A percentile compares a stretch with the other conserved stretches of the same genome.
Conservation (phyloP, 768 basidiomycete genomes). For the Collybia sordida region DNA sequence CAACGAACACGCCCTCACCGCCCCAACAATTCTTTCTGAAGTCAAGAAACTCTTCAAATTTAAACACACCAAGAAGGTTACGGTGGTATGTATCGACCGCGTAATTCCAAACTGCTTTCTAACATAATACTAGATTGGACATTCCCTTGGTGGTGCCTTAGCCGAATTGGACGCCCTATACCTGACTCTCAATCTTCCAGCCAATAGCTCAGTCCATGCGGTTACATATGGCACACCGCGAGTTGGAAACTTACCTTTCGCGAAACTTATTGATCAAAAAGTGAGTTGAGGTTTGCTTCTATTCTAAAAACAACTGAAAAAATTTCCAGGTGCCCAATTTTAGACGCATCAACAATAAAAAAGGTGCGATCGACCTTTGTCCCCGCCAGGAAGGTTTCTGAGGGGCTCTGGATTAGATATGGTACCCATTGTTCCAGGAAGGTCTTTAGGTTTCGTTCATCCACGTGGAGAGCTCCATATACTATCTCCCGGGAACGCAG, state of each 20-base stretch:
- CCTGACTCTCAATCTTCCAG: conserved; percentile 44
- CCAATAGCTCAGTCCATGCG: conserved; percentile 33
- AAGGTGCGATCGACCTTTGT: conserved; percentile 14
- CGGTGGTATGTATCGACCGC: conserved; percentile 27
- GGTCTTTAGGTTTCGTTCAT: conserved; percentile 39
- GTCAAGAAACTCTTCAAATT: conserved; percentile 36
- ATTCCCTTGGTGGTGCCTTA: conserved; percentile 53
- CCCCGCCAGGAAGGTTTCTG: neutral
- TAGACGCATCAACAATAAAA: conserved; percentile 37
- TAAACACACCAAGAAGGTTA: conserved; percentile 38
- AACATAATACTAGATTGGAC: conserved; percentile 34
- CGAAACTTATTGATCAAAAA: conserved; percentile 44
- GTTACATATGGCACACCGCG: conserved; percentile 52
- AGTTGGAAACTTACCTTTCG: conserved; percentile 51
- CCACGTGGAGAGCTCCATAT: conserved; percentile 44
- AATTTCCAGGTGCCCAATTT: neutral
- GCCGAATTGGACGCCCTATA: conserved; percentile 50
- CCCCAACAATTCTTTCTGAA: conserved; percentile 5
- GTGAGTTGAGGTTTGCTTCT: conserved; percentile 39
- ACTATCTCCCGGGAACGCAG: conserved; percentile 32
- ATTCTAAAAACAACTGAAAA: conserved; percentile 31
- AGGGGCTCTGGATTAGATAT: conserved; percentile 27
- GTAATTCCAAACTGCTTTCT: conserved; percentile 9
- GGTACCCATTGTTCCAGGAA: conserved; percentile 57
- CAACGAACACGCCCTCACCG: conserved; percentile 1